Base-by-base conservation (phyloP, 441 rosid genomes). In the Metrosideros polymorpha region DNA sequence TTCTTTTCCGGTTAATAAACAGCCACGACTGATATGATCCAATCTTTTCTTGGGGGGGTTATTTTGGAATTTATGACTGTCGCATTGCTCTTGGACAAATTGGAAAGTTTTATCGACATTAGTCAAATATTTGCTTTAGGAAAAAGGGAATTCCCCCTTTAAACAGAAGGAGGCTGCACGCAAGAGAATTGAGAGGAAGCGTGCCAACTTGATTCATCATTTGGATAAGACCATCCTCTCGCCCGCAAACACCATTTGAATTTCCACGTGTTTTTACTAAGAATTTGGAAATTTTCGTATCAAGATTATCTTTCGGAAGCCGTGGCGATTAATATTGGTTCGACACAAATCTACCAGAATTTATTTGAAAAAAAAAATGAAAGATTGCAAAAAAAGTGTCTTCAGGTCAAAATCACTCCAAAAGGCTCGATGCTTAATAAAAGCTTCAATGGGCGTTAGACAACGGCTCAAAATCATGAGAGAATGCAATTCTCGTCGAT, bases 11-110 rank as follows among this genome's bases (percentile, higher is more conserved):
- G 30, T 57, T 32, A 6, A 57, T 57, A 57, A 57, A 3, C 5
- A 59, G 14, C 29, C 63, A n/a, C 29, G 32, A 13, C 17, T 29
- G 2, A 17, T 29, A 7, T 29, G 29, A 59, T 59, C 5, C 19
- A 4, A 6, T 14, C 29, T 59, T 59, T 0, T 12, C 12, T 12
- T 55, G 2, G 3, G 0, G 15, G 29, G 17, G 8, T 14, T 29
- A 14, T 6, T 59, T 59, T 29, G 39, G 22, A 59, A 59, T 29
- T 59, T 29, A 8, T 0, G 71, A 59, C 7, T 29, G 12, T 2
- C 10, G 15, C 2, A 32, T 59, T 32, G 7, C 43, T 18, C 43
- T 19, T 1, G 25, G 25, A 63, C 18, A 22, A 9, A 30, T 30
- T 61, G 75, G 24, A 30, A 2, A 61, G 39, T 63, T 32, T 27